Conservation (phyloP, 2,329 filamentous ascomycete species). For the Fusarium nygamai region DNA sequence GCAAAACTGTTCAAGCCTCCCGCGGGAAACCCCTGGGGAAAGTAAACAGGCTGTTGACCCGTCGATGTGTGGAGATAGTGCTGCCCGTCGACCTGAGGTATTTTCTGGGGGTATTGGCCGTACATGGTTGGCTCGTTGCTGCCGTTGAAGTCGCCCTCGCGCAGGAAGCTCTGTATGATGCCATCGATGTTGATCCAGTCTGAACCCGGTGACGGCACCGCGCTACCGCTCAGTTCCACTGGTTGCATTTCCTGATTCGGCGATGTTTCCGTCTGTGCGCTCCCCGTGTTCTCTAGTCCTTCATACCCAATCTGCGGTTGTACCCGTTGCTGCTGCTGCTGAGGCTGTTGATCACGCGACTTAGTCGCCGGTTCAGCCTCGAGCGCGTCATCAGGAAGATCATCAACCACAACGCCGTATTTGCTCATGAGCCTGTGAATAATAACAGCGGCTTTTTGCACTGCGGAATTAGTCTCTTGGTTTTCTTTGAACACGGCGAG, state of each 20-base stretch:
- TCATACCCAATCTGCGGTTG: neutral
- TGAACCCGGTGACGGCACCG: slow-evolving; percentile 15
- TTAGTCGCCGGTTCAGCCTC: slow-evolving; percentile 1
- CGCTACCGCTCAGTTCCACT: neutral
- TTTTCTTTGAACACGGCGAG: slow-evolving; percentile 59
- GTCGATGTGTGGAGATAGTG: slow-evolving; percentile 11
- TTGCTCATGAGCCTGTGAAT: slow-evolving; percentile 58
- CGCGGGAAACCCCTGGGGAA: slow-evolving; percentile 15
- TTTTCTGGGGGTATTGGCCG: slow-evolving; percentile 5
- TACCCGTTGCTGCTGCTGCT: neutral
- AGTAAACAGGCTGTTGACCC: slow-evolving; percentile 8
- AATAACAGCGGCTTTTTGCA: slow-evolving; percentile 56
- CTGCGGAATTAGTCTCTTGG: slow-evolving; percentile 60
- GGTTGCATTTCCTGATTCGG: neutral
- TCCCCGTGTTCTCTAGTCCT: neutral
- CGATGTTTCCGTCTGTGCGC: neutral
- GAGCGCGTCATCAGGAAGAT: slow-evolving; percentile 14
- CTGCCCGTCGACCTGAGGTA: slow-evolving; percentile 7
- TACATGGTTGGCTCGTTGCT: neutral
- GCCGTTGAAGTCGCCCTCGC: slow-evolving; percentile 30
- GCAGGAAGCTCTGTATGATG: slow-evolving; percentile 50
- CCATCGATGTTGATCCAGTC: slow-evolving; percentile 49
- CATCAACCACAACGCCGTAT: slow-evolving; percentile 48
- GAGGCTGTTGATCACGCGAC: slow-evolving; percentile 7
- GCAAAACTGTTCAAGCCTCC: neutral